A percentile compares a stretch with the other conserved stretches of the same genome.
phyloP scores from a whole-genome alignment of 176 grass and related monocot genomes.

The Musa troglodytarum region DNA sequence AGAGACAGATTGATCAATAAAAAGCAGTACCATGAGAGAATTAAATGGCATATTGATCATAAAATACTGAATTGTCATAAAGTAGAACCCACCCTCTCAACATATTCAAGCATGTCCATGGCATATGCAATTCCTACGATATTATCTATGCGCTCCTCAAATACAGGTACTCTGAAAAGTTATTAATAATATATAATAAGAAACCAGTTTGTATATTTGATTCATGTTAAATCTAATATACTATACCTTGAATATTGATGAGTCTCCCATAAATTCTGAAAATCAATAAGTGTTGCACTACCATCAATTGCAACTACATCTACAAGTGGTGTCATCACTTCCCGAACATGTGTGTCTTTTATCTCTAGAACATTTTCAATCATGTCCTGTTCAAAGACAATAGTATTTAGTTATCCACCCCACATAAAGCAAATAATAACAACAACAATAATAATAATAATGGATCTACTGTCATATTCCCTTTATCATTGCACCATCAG shows the following conservation, averaged over 20 bases:
- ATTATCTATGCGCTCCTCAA: conserved; percentile 99
- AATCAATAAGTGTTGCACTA: conserved; percentile 72
- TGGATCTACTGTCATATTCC: too few species aligned
- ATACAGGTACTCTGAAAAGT: conserved; percentile 86
- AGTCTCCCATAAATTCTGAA: conserved; percentile 82
- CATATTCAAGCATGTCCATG: conserved; percentile 98
- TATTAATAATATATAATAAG: conserved; percentile 22
- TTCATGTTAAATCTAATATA: conserved; percentile 7
- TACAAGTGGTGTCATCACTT: conserved; percentile 95
- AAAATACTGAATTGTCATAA: conserved; percentile 6
- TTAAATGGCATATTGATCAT: not conserved
- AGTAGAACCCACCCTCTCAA: conserved; percentile 53
- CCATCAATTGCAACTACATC: conserved; percentile 89
- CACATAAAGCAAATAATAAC: not conserved
- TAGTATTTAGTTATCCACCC: conserved; percentile 13
- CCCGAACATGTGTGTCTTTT: conserved; percentile 94
- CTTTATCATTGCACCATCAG: too few species aligned
- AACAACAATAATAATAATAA: not conserved
- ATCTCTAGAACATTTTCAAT: conserved; percentile 97
- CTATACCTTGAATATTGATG: conserved; percentile 94
- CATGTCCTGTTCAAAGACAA: conserved; percentile 72
- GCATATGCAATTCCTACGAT: conserved; percentile 98
- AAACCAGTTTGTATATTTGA: conserved; percentile 2
- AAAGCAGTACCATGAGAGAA: not conserved
- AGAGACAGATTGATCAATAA: conserved; percentile 13